Evolutionary conservation across 2,329 filamentous ascomycete genomes (phyloP).

Genomic region (Xylaria sp.): DNA sequence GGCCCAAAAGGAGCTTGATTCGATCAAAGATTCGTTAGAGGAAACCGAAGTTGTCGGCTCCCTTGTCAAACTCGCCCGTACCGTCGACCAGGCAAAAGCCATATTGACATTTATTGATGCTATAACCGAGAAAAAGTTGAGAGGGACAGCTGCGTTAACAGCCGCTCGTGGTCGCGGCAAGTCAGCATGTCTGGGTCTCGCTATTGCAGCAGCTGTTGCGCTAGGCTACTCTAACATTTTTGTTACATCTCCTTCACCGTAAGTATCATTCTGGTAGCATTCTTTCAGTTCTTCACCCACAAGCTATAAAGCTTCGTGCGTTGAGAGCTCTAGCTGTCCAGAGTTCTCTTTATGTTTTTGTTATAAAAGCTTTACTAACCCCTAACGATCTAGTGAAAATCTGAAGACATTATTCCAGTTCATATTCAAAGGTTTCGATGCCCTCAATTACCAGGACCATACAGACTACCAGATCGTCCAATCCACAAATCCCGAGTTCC

Average conservation of each 20-base stretch:
- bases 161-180: conserved; percentile 95
- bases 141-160: conserved; percentile 91
- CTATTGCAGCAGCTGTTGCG: conserved; percentile 90
- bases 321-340: background rate
- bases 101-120: conserved; percentile 96
- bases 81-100: conserved; percentile 94
- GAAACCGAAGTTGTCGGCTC: conserved; percentile 88
- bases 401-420: conserved; percentile 99
- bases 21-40: conserved; percentile 84
- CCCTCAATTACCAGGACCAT: conserved; percentile 91
- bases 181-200: conserved; percentile 92
- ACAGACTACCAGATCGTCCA: conserved; percentile 98
- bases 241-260: conserved; percentile 69
- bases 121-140: conserved; percentile 92
- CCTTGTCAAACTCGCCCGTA: conserved; percentile 82
- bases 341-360: background rate
- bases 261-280: too few species aligned
- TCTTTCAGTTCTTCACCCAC: background rate
- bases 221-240: conserved; percentile 99
- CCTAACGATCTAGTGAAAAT: conserved; percentile 65
- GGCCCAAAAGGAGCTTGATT: conserved; percentile 76
- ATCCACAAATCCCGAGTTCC: conserved; percentile 97
- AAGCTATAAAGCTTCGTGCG: conserved; percentile 76
- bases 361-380: background rate
- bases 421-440: conserved; percentile 97